Evolutionary conservation across 2,329 filamentous ascomycete genomes (phyloP).

Genomic region (Paecilomyces sp.): DNA sequence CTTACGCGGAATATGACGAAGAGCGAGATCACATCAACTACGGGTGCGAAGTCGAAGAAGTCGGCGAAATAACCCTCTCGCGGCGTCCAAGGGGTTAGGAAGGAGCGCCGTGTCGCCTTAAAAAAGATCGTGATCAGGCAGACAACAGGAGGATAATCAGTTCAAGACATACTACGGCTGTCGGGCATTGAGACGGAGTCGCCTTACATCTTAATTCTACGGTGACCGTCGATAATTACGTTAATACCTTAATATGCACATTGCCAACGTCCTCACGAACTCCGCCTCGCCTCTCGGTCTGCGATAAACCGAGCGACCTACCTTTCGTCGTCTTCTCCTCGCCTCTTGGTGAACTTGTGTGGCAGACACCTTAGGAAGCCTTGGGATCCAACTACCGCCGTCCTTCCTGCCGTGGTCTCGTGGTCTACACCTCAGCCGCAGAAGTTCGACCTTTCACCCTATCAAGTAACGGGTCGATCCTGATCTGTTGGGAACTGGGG

Average conservation of each 20-base stretch:
- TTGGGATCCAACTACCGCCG: not conserved
- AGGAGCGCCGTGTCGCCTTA: not conserved
- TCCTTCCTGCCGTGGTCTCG: not conserved
- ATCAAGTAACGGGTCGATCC: not conserved
- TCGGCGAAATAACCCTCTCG: conserved; percentile 24
- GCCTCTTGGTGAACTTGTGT: not conserved
- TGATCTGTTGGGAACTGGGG: not conserved
- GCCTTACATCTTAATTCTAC: not conserved
- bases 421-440: not conserved
- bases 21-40: conserved; percentile 49
- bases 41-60: conserved; percentile 46
- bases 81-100: not conserved
- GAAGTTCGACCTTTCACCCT: not conserved
- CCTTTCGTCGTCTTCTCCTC: not conserved
- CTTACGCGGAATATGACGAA: conserved; percentile 67
- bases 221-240: not conserved
- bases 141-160: not conserved
- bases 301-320: not conserved
- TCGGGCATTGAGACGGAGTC: not conserved
- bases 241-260: not conserved
- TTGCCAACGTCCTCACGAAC: not conserved
- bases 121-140: not conserved
- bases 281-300: not conserved
- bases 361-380: not conserved
- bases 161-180: not conserved